Evolutionary conservation across 306 rosid species (phyloP), one percentile per base, ranked within the genome.

Genomic region (Lablab purpureus): DNA sequence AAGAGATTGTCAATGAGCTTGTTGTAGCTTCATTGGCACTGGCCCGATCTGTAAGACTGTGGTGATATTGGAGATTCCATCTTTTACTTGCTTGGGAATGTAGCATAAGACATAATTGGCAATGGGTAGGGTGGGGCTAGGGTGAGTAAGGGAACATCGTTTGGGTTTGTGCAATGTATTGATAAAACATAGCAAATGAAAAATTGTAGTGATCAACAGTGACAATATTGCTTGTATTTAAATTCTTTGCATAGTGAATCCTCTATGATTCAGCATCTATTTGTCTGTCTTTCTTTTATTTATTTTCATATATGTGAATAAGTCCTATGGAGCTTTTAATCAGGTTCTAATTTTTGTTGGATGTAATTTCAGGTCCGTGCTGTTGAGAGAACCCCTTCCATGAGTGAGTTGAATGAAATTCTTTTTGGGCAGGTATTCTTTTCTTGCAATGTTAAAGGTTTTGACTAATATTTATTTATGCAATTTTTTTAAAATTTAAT

Each of bases 331-430:
- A 68, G 64, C 79, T 56, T 85, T 54, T 55, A 50, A n/a, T 63
- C 41, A 45, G 41, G 77, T 46, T 74, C 47, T 69, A 60, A 65
- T 75, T 76, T 80, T 77, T 80, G 64, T 83, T 59, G 63, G 83
- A 72, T 87, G 82, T 77, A 66, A 82, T 81, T 82, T 75, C 90
- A 96, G 99, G 98, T 93, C 78, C 89, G 86, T 73, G 96, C 99
- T 65, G 87, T 96, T 66, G 98, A 96, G 87, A 96, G 91, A 89
- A 91, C 97, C 79, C 99, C 99, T 84, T 96, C 99, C 81, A 89
- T 96, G 99, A 96, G 99, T 76, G 97, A 91, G 86, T 77, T 93
- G 87, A 96, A 93, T 80, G 98, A 96, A 84, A 90, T 96, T 84
- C 92, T 93, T 82, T 89, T 91, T 75, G 99, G 97, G 59, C 99